Evolutionary conservation across 768 basidiomycete species (phyloP), one percentile per base, ranked within the genome.

Genomic region (Pisolithus microcarpus): DNA sequence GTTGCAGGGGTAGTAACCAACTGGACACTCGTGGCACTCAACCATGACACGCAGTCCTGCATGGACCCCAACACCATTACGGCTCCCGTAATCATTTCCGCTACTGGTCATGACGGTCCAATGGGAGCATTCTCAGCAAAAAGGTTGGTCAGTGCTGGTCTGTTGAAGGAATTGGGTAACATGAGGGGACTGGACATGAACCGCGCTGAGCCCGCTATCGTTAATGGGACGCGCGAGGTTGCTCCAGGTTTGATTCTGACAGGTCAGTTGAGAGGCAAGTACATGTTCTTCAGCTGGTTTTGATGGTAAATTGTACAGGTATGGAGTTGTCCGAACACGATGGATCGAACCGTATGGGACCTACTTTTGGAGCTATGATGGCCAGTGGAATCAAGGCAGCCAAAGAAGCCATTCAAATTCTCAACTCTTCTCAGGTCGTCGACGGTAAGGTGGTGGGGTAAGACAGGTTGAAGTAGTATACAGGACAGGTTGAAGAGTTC

Each of bases 321-420:
- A 91, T 88, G 87, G 87, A 91, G 66, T 72, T 91, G 46, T 83
- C 83, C 7, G 86, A 88, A 65, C 83, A 87, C 61, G 86, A 88
- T 63, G 87, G 87, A 13, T 79, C 79, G 23, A 84, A 86, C 71
- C 75, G 87, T 24, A 85, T 85, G 82, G 81, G 80, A 5, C 85
- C 85, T 5, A 87, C 86, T 3, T 89, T 88, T 56, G 87, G 85
- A 21, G 85, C 82, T 0, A 89, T 89, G 85, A 82, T 87, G 69
- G 82, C 73, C 7, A 84, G 82, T 62, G 86, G 87, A 5, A 77
- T 84, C 64, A 84, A 82, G 61, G 85, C 84, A 19, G 84, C 82
- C 1, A 75, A 79, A 52, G 82, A 84, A 61, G 82, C 81, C 2
- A 74, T 81, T 49, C 75, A 72, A 23, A 66, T 80, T 19, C 64